A percentile compares a stretch with the other conserved stretches of the same genome.
Conservation (phyloP, 441 rosid genomes). For the Gossypium schwendimanii region DNA sequence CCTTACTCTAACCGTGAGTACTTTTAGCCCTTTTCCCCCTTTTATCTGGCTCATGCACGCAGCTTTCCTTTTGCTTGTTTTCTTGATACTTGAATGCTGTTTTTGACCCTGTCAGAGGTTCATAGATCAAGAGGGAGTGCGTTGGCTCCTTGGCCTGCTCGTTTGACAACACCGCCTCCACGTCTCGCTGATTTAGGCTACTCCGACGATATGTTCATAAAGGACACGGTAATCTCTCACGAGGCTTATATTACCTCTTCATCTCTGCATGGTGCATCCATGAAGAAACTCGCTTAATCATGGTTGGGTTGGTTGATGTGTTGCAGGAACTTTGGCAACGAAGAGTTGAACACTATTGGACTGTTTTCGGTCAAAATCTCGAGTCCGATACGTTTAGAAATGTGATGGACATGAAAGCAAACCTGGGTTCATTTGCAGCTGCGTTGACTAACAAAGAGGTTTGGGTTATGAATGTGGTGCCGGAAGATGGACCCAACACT, state of each 20-base stretch:
- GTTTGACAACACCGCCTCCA: slow-evolving; percentile 74
- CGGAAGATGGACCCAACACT: slow-evolving; percentile 86
- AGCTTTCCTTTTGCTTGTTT: background rate
- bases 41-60: background rate
- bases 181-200: slow-evolving; percentile 90
- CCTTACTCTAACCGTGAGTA: slow-evolving; percentile 88
- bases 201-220: slow-evolving; percentile 62
- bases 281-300: slow-evolving; percentile 3
- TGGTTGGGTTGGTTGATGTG: slow-evolving; percentile 11
- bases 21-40: background rate
- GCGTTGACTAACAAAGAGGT: slow-evolving; percentile 74
- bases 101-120: slow-evolving; percentile 42
- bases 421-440: slow-evolving; percentile 87
- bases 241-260: background rate
- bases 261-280: background rate
- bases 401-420: slow-evolving; percentile 94
- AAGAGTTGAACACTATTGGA: slow-evolving; percentile 81
- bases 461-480: slow-evolving; percentile 95
- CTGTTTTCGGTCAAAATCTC: slow-evolving; percentile 58
- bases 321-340: slow-evolving; percentile 71
- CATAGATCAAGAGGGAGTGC: slow-evolving; percentile 75
- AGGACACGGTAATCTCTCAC: slow-evolving; percentile 57
- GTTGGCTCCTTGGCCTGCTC: slow-evolving; percentile 98
- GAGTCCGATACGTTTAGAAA: slow-evolving; percentile 64
- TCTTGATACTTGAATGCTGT: background rate